These are phyloP conservation scores for Solanum hybrid DNA, from an alignment of 305 asterid species.

Conservation along the genomic window DNA sequence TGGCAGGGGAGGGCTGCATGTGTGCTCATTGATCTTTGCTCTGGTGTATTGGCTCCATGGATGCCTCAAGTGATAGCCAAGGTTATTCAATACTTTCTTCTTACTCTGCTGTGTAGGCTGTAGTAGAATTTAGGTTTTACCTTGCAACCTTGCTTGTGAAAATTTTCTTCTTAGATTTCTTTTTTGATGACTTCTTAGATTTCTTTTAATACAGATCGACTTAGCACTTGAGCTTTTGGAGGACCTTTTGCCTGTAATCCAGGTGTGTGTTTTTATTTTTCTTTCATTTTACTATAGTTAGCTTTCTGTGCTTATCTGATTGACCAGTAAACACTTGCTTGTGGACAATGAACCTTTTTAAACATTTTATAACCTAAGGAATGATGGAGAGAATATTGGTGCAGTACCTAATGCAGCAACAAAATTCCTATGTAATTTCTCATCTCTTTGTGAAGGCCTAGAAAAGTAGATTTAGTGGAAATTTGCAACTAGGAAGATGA, in stretches of 20 bases:
- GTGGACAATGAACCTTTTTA: background rate
- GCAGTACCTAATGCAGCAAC: background rate
- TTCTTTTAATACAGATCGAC: slow-evolving; percentile 49
- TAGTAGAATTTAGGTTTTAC: background rate
- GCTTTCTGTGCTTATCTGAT: background rate
- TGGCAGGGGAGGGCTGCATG: slow-evolving; percentile 91
- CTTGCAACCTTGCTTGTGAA: slow-evolving; percentile 1
- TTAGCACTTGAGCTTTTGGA: slow-evolving; percentile 87
- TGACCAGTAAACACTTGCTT: background rate
- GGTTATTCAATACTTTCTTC: slow-evolving; percentile 29
- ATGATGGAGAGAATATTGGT: background rate
- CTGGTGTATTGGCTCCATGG: slow-evolving; percentile 91
- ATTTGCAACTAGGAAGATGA: background rate
- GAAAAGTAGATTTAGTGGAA: background rate
- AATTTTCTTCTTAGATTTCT: background rate
- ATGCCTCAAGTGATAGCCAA: slow-evolving; percentile 87
- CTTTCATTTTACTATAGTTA: background rate
- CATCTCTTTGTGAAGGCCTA: background rate
- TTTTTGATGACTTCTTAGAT: background rate
- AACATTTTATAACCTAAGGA: background rate
- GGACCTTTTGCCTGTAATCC: slow-evolving; percentile 86
- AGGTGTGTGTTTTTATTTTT: slow-evolving; percentile 29
- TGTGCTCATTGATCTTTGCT: slow-evolving; percentile 88
- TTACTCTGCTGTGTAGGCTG: background rate
- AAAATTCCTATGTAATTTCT: background rate